phyloP scores from a whole-genome alignment of 345 rosid species.

The Eucalyptus cloeziana region DNA sequence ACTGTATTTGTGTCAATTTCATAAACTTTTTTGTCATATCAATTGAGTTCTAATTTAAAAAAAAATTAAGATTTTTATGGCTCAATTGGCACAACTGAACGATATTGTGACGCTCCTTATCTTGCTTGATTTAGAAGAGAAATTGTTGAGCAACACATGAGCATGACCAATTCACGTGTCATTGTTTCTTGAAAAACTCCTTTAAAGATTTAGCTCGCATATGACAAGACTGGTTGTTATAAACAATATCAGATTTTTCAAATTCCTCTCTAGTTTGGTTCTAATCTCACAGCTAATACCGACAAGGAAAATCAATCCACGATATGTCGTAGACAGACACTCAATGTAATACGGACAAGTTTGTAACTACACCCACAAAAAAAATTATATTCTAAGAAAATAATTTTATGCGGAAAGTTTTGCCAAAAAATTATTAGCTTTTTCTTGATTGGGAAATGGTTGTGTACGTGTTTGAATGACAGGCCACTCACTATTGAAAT shows the following conservation, averaged over 20 bases:
- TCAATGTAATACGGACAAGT: not conserved
- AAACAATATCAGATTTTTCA: not conserved
- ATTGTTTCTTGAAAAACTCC: not conserved
- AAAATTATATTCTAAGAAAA: not conserved
- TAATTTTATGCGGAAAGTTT: not conserved
- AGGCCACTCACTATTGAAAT: not conserved
- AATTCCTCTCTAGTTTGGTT: not conserved
- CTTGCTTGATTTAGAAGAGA: not conserved
- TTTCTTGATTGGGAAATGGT: not conserved
- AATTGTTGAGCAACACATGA: not conserved
- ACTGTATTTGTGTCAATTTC: too few species aligned
- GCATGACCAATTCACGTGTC: not conserved
- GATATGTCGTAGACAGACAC: not conserved
- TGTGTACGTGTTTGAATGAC: not conserved
- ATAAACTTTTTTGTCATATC: too few species aligned
- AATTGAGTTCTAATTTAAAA: too few species aligned
- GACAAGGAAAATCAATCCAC: not conserved
- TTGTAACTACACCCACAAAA: not conserved
- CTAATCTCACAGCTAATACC: not conserved
- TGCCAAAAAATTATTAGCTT: not conserved
- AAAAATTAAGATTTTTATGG: too few species aligned
- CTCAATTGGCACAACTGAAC: rapidly evolving
- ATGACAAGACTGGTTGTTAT: not conserved
- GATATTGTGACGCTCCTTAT: not conserved
- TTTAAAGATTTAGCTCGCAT: not conserved